These are phyloP conservation scores for Nasturtium officinale DNA, from an alignment of 345 rosid genomes.

Conservation along the genomic window DNA sequence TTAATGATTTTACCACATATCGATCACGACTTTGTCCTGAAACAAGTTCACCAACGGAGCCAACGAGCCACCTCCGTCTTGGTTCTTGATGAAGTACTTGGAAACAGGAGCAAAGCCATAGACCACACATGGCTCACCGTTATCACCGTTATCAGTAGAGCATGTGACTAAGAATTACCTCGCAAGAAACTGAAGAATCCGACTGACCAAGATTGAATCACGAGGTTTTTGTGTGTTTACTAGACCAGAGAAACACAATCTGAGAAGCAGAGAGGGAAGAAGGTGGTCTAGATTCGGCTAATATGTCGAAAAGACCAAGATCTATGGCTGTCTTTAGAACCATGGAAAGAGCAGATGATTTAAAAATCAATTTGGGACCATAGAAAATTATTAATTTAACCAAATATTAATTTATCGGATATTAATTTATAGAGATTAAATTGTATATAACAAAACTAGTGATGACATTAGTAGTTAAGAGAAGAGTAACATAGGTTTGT, in stretches of 20 bases:
- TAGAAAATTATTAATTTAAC: too few species aligned
- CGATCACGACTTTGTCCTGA: constrained; percentile 37
- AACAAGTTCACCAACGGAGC: constrained; percentile 37
- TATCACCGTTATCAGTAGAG: constrained; percentile 36
- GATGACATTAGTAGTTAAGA: constrained; percentile 8
- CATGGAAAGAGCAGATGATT: constrained; percentile 45
- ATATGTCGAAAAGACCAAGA: constrained; percentile 36
- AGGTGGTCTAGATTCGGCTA: constrained; percentile 23
- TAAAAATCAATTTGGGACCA: too few species aligned
- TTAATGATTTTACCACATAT: constrained; percentile 36
- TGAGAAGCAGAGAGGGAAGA: constrained; percentile 30
- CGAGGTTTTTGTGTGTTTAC: constrained; percentile 4
- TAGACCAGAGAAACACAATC: constrained; percentile 16
- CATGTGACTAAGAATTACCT: constrained; percentile 32
- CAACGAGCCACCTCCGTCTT: constrained; percentile 34
- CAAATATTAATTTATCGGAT: too few species aligned
- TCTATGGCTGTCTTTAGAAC: constrained; percentile 39
- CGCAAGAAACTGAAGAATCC: constrained; percentile 35
- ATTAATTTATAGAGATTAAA: too few species aligned
- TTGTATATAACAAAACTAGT: background rate
- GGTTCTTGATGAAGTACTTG: constrained; percentile 40
- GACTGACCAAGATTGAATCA: constrained; percentile 14
- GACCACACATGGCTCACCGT: constrained; percentile 12
- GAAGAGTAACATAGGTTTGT: constrained; percentile 8
- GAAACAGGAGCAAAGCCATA: constrained; percentile 40